Percentiles rank a stretch among this genome's conserved stretches.
Evolutionary conservation across 345 rosid species (phyloP).

Genomic region (Eucalyptus globulus): DNA sequence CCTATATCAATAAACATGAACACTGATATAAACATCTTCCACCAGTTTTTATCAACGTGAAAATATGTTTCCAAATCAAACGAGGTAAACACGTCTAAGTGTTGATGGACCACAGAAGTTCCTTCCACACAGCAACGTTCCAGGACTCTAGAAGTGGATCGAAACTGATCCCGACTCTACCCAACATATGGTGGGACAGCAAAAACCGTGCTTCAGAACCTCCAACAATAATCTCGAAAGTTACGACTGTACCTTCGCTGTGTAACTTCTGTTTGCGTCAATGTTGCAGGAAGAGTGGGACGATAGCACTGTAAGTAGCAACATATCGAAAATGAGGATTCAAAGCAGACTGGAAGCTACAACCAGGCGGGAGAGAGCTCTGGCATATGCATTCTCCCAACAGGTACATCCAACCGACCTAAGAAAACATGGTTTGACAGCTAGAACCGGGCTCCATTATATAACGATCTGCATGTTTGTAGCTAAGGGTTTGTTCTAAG

Average conservation of each 20-base stretch:
- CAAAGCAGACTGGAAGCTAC: conserved; percentile 63
- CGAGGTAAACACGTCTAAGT: not conserved
- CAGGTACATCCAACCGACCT: conserved; percentile 36
- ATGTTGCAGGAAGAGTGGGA: conserved; percentile 78
- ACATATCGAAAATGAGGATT: conserved; percentile 45
- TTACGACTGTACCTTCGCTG: not conserved
- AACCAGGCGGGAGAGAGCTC: conserved; percentile 73
- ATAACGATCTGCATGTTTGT: not conserved
- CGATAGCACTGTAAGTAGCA: conserved; percentile 82
- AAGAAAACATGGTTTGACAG: not conserved
- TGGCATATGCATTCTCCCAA: conserved; percentile 87
- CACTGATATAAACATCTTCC: not conserved
- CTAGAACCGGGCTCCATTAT: not conserved
- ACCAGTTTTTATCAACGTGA: not conserved
- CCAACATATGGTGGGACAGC: not conserved
- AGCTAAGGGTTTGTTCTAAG: conserved; percentile 71
- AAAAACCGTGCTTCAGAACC: not conserved
- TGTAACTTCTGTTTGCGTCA: not conserved
- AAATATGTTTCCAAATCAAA: not conserved
- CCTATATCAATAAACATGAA: not conserved
- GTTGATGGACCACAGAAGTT: not conserved
- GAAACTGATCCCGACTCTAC: not conserved
- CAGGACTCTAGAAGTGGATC: not conserved
- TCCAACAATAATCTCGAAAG: not conserved
- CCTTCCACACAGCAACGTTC: not conserved